Conservation (phyloP, 1,139 yeast species). For the Suhomyces bokatorum region DNA sequence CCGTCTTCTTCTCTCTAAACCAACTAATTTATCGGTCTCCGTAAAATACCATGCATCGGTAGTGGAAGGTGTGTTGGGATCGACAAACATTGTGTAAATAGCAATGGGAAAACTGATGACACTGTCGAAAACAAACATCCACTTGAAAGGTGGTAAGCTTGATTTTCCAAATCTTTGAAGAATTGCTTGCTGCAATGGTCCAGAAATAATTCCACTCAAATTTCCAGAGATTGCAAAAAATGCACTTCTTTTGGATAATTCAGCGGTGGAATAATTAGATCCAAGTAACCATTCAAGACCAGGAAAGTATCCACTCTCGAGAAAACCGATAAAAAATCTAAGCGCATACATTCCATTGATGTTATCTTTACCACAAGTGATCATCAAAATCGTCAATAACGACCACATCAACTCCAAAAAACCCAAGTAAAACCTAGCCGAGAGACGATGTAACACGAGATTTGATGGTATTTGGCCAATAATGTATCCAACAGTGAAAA, state of each 20-base stretch:
- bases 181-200: slow-evolving; percentile 39
- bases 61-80: slow-evolving; percentile 42
- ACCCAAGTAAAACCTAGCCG: slow-evolving; percentile 57
- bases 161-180: slow-evolving; percentile 30
- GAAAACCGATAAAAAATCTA: slow-evolving; percentile 57
- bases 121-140: slow-evolving; percentile 43
- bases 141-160: slow-evolving; percentile 34
- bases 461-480: slow-evolving; percentile 62
- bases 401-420: slow-evolving; percentile 60
- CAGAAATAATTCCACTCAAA: slow-evolving; percentile 45
- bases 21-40: slow-evolving; percentile 36
- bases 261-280: slow-evolving; percentile 25
- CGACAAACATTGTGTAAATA: slow-evolving; percentile 36
- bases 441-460: slow-evolving; percentile 51
- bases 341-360: slow-evolving; percentile 53
- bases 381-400: slow-evolving; percentile 50
- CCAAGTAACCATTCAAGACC: slow-evolving; percentile 35
- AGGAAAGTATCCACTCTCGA: slow-evolving; percentile 63
- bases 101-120: slow-evolving; percentile 39
- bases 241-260: slow-evolving; percentile 51
- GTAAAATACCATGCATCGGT: slow-evolving; percentile 41
- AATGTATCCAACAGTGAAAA: slow-evolving; percentile 61
- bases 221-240: slow-evolving; percentile 48
- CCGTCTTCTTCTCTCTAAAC: slow-evolving; percentile 42
- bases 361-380: slow-evolving; percentile 37